phyloP scores from a whole-genome alignment of 1,284 basidiomycete genomes.

The Anthracocystis walkeri region DNA sequence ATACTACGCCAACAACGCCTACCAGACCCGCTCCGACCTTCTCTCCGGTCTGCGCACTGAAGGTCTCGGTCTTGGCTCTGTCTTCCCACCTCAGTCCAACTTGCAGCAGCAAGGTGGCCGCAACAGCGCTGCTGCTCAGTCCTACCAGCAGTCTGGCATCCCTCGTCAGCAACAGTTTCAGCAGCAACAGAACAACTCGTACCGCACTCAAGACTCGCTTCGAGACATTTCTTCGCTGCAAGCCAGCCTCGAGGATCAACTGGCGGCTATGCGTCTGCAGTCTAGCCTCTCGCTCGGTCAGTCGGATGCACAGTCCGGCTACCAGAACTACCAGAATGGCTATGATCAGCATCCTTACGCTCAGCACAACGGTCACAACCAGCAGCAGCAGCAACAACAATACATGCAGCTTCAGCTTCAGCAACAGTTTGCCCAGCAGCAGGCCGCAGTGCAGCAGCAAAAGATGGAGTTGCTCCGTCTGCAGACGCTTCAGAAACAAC shows the following conservation, averaged over 20 bases:
- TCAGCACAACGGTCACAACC: conserved; percentile 19
- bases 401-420: conserved; percentile 56
- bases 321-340: conserved; percentile 26
- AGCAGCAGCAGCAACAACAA: conserved; percentile 51
- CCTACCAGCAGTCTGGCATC: conserved; percentile 19
- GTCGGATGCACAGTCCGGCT: conserved; percentile 21
- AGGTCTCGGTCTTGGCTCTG: conserved; percentile 51
- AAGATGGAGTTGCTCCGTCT: conserved; percentile 56
- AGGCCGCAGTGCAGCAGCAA: conserved; percentile 50
- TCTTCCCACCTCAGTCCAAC: conserved; percentile 18
- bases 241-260: conserved; percentile 56
- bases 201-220: conserved; percentile 23
- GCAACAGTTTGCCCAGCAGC: conserved; percentile 48
- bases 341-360: conserved; percentile 42
- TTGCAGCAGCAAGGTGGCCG: conserved; percentile 35
- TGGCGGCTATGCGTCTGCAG: conserved; percentile 57
- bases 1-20: conserved; percentile 31
- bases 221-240: conserved; percentile 35
- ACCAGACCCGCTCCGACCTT: conserved; percentile 50
- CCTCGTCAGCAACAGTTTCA: conserved; percentile 16
- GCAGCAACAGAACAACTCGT: conserved; percentile 28
- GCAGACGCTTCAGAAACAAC: conserved; percentile 56
- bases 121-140: conserved; percentile 15
- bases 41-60: conserved; percentile 56
- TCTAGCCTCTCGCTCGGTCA: conserved; percentile 24